Evolutionary conservation across 202 grass and related monocot genomes (phyloP), one percentile per base, ranked within the genome.

Genomic region (Bolboschoenoplectus hybrid): DNA sequence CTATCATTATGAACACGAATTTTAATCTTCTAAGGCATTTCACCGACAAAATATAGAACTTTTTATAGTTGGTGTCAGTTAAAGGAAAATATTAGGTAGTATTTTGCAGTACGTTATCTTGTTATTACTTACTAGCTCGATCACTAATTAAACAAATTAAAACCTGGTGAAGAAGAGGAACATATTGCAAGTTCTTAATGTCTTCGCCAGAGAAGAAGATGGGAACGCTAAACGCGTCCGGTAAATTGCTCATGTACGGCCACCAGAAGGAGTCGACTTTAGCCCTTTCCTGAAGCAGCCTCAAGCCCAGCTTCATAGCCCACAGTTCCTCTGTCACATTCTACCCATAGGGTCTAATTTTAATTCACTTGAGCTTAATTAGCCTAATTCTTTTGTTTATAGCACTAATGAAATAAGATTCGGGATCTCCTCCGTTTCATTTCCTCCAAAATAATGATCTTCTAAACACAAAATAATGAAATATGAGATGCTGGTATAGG

Each of bases 321-420:
- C 97, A 99, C 68, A 99, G 80, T 92, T 99, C 97, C 81, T 99
- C 97, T 96, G 97, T 91, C 81, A 96, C 83, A 96, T 87, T 61
- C 61, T 89, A 87, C 79, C 86, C 86, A 85, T 62, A 93, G 10
- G 89, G 85, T 88, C 87, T 34, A 74, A 85, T 91, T 90, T 91
- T 91, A 88, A 83, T 85, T 87, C 56, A 88, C 32, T 65, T 71
- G 69, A 84, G 63, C 66, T 51, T 61, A 81, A 67, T 67, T 80
- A 16, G 13, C 16, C 57, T 6, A 58, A 16, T 17, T 58, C 26
- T 26, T 12, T 17, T 58, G 43, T 44, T 58, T 58, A 58, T 17
- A 58, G 13, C 17, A 58, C 55, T 14, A 26, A 26, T 51, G 9
- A 58, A 20, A 13, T n/a, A 61, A 20, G 14, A 61, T 19, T 58